These are phyloP conservation scores for Sporothrix curviconia DNA, from an alignment of 2,329 filamentous ascomycete species.

Conservation along the genomic window DNA sequence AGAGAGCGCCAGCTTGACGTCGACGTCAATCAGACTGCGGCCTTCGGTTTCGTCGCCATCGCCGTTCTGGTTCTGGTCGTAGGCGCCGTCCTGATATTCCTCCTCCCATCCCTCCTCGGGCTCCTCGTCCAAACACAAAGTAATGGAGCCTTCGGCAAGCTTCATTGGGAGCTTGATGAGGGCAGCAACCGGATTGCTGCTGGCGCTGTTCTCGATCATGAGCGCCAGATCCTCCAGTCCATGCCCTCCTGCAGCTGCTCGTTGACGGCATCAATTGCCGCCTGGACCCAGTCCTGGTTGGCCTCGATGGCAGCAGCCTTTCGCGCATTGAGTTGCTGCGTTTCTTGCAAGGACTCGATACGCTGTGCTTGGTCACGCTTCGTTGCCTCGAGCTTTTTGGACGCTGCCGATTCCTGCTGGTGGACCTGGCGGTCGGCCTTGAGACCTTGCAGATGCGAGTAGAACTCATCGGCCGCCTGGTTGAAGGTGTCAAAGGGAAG, in stretches of 20 bases:
- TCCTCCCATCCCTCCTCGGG: conserved; percentile 50
- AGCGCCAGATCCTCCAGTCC: conserved; percentile 91
- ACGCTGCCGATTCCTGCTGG: conserved; percentile 75
- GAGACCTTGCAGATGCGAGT: conserved; percentile 91
- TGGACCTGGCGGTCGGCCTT: conserved; percentile 77
- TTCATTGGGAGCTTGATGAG: conserved; percentile 84
- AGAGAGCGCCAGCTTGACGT: conserved; percentile 75
- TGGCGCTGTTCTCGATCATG: conserved; percentile 81
- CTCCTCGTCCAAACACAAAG: conserved; percentile 68
- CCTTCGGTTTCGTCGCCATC: conserved; percentile 27
- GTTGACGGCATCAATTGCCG: conserved; percentile 88
- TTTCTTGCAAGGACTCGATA: conserved; percentile 74
- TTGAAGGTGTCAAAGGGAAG: conserved; percentile 82
- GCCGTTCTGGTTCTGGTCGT: conserved; percentile 40
- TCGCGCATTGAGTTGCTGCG: conserved; percentile 73
- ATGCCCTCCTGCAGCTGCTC: conserved; percentile 87
- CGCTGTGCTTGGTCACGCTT: conserved; percentile 76
- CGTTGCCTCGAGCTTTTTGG: conserved; percentile 78
- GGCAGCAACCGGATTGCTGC: conserved; percentile 74
- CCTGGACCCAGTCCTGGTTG: conserved; percentile 84
- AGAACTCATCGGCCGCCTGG: conserved; percentile 91
- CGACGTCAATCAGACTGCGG: conserved; percentile 54
- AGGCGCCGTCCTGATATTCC: conserved; percentile 48
- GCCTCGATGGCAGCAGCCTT: conserved; percentile 88
- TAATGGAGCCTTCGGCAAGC: conserved; percentile 82